A percentile compares a stretch with the other conserved stretches of the same genome.
Conservation (phyloP, 1,284 basidiomycete species). For the Melanopsichium pennsylvanicum region DNA sequence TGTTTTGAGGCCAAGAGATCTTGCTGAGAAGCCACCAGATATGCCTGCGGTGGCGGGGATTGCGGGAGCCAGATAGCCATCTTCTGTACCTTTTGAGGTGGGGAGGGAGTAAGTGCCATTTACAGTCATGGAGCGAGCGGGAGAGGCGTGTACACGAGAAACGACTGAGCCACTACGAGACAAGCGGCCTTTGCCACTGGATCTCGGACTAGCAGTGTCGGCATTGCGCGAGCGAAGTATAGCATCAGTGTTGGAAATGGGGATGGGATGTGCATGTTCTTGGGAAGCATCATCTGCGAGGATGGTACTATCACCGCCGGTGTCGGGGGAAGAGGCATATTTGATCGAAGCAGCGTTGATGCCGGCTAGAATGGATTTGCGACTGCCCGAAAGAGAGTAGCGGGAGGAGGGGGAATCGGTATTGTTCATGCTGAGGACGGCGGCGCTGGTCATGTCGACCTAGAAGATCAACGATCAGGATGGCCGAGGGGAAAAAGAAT, state of each 20-base stretch:
- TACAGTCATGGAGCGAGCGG: slow-evolving; percentile 3
- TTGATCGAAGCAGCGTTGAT: slow-evolving; percentile 17
- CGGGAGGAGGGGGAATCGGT: slow-evolving; percentile 7
- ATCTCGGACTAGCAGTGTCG: slow-evolving; percentile 7
- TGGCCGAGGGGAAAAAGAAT: too few species aligned
- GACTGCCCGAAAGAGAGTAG: slow-evolving; percentile 26
- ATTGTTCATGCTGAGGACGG: slow-evolving; percentile 34
- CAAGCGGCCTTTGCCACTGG: slow-evolving; percentile 9
- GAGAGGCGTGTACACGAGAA: slow-evolving; percentile 13
- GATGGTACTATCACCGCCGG: neutral
- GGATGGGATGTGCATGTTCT: slow-evolving; percentile 18
- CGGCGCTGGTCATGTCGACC: slow-evolving; percentile 34
- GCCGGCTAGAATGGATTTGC: slow-evolving; percentile 40
- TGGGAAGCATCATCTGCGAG: slow-evolving; percentile 10
- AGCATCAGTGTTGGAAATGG: slow-evolving; percentile 47
- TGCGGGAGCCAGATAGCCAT: slow-evolving; percentile 18
- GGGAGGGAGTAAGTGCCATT: neutral
- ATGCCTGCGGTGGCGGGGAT: slow-evolving; percentile 3
- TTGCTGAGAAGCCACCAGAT: slow-evolving; percentile 15
- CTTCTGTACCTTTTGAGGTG: neutral
- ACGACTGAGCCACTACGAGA: slow-evolving; percentile 24
- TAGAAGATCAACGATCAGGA: too few species aligned
- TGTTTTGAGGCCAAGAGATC: slow-evolving; percentile 31
- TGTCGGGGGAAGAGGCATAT: neutral
- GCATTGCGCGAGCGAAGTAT: slow-evolving; percentile 23